These are phyloP conservation scores for Flagelloscypha sp. DNA, from an alignment of 768 basidiomycete species.

Conservation along the genomic window DNA sequence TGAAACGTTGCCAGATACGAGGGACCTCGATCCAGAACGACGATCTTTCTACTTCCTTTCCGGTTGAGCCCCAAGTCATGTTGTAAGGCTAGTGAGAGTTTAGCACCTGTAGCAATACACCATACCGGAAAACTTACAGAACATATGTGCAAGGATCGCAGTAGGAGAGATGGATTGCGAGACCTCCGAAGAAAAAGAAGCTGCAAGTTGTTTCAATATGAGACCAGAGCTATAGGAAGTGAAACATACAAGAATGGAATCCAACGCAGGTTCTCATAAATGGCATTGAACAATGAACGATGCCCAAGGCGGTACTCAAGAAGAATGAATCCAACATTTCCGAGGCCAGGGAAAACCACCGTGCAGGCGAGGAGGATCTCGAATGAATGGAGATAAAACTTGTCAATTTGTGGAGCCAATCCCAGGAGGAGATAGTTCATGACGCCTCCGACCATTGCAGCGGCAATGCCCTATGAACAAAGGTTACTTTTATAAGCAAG, in stretches of 20 bases:
- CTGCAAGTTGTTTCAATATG: slow-evolving; percentile 22
- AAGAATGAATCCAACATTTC: slow-evolving; percentile 63
- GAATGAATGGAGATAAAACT: slow-evolving; percentile 70
- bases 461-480: slow-evolving; percentile 62
- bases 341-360: slow-evolving; percentile 70
- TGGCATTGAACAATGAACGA: slow-evolving; percentile 36
- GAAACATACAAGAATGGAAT: slow-evolving; percentile 63
- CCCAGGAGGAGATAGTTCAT: slow-evolving; percentile 73
- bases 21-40: slow-evolving; percentile 91
- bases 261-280: slow-evolving; percentile 55
- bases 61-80: slow-evolving; percentile 50
- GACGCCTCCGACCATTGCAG: slow-evolving; percentile 53
- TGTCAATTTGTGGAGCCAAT: slow-evolving; percentile 64
- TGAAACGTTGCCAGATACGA: slow-evolving; percentile 75
- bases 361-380: slow-evolving; percentile 75
- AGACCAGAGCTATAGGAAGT: slow-evolving; percentile 6
- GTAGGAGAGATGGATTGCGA: slow-evolving; percentile 66
- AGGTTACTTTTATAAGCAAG: no score
- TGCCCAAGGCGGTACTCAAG: slow-evolving; percentile 68
- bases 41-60: slow-evolving; percentile 78
- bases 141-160: slow-evolving; percentile 57
- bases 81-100: slow-evolving; percentile 27
- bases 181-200: slow-evolving; percentile 70
- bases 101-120: background rate
- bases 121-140: slow-evolving; percentile 33